Evolutionary conservation across 768 basidiomycete species (phyloP), one percentile per base, ranked within the genome.

Genomic region (Boletus tomentosulus): DNA sequence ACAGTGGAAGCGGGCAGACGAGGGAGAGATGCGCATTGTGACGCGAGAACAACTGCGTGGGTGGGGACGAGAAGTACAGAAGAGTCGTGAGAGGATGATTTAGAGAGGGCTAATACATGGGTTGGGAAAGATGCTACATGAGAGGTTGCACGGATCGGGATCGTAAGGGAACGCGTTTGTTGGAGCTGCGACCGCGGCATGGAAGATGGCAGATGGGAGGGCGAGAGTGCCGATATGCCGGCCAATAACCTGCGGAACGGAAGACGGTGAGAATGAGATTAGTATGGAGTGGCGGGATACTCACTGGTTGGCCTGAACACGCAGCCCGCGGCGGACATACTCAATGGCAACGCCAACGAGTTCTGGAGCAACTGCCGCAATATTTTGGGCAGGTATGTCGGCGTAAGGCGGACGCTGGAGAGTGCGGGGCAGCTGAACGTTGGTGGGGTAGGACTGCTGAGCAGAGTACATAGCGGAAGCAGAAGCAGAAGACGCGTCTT

Each of bases 381-480:
- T 60, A 37, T 77, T 79, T 38, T 82, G 82, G 44, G 76, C 72
- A 37, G 82, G 76, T 38, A 88, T 78, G 53, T 83, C 80, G 38
- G 73, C 62, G 58, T 79, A 84, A 3, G 75, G 69, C 5, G 89
- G 87, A 11, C 86, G 80, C 31, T 79, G 73, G 47, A 91, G 83
- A 38, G 75, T 81, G 51, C 87, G 80, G n/a, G 87, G 89, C 24
- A 91, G 81, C 60, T 88, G 84, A 11, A 89, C 76, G 59, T 66
- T 72, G 48, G 60, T 57, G 42, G 63, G 68, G 50, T 50, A 62
- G 5, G 61, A 59, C 11, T 62, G 67, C 57, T 74, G 58, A 61
- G 66, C 30, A 57, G 69, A 46, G 65, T 62, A 60, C 62, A 68
- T 66, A 13, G 68, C 49, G 3, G 69, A 56, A 45, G 45, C 49